Conservation (phyloP, 108 stramenopile species). For the Stephanodiscus minutulus region DNA sequence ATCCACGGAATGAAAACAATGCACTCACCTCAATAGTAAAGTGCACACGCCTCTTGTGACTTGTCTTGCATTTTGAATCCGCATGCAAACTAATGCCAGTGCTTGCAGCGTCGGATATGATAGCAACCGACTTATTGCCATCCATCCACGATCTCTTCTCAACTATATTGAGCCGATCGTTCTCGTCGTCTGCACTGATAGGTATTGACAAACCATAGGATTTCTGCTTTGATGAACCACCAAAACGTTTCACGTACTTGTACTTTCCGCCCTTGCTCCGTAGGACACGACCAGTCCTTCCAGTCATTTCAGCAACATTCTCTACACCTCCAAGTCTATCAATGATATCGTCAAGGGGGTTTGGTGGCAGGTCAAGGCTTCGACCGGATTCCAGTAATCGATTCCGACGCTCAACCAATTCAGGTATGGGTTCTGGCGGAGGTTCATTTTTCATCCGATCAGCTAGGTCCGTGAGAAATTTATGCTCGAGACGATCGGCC, state of each 20-base stretch:
- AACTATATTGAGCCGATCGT: conserved; percentile 66
- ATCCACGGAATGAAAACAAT: background rate
- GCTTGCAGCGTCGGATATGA: conserved; percentile 86
- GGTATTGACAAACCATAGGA: conserved; percentile 31
- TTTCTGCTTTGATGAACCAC: conserved; percentile 21
- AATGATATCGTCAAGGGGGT: conserved; percentile 74
- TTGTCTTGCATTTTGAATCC: conserved; percentile 31
- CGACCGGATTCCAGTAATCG: conserved; percentile 29
- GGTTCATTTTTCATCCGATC: conserved; percentile 41
- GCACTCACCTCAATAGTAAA: conserved; percentile 63
- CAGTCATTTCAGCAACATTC: conserved; percentile 86
- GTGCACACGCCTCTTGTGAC: conserved; percentile 68
- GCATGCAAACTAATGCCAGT: conserved; percentile 78
- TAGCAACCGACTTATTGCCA: conserved; percentile 76
- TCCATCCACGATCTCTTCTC: conserved; percentile 74
- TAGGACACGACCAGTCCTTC: conserved; percentile 67
- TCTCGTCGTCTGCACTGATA: conserved; percentile 32
- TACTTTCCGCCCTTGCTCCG: conserved; percentile 40
- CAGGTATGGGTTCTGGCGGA: conserved; percentile 50
- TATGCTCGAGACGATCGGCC: conserved; percentile 32
- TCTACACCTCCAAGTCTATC: conserved; percentile 69
- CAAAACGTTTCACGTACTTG: conserved; percentile 50
- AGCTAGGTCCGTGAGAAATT: conserved; percentile 25
- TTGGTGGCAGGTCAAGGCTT: conserved; percentile 58
- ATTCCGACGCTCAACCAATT: conserved; percentile 39